Base-by-base conservation (phyloP, 192 early-diverging fungal genomes). In the Piromyces sp. region DNA sequence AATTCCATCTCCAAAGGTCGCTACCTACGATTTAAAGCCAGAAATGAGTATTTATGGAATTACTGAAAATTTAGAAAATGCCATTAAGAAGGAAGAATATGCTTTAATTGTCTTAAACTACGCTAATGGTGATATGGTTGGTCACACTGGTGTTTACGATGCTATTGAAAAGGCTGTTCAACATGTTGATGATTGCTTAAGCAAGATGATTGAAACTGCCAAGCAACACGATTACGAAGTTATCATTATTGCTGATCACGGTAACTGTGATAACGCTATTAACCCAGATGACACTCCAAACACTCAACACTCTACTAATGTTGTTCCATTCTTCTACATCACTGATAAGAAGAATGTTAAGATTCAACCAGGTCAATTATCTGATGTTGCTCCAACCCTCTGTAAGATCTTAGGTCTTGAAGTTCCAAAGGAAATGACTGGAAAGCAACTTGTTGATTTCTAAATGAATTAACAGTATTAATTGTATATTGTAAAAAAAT, bases 251-350 rank as follows among this genome's bases (percentile, higher is more conserved):
- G 92, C 98, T 13, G 98, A 99, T 87, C 98, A 99, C 86, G 98
- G 98, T 40, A 99, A 99, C 85, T 97, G 97, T 31, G 98, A 99
- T 85, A 95, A 99, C 91, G 99, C 99, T 96, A 80, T 96, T 68
- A 89, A 91, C 14, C 93, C 92, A 80, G 95, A 96, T 82, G 90
- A 90, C 80, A 91, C 92, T 68, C 98, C 98, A 37, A 96, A 97
- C 86, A 99, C 98, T 29, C 97, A 97, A 79, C 98, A 99, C 88
- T 98, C 98, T 30, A 94, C 92, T 82, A 87, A 87, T 82, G 30
- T 40, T 28, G 87, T 87, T 88, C 78, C 30, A 81, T 37, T 81
- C 40, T 31, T 81, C 40, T 40, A 42, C 81, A 40, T 30, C n/a
- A 37, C 80, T 28, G 80, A 37, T 9, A 80, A n/a, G 11, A 33